Base-by-base conservation (phyloP, 2,329 filamentous ascomycete species). In the Xylariaceae sp. region DNA sequence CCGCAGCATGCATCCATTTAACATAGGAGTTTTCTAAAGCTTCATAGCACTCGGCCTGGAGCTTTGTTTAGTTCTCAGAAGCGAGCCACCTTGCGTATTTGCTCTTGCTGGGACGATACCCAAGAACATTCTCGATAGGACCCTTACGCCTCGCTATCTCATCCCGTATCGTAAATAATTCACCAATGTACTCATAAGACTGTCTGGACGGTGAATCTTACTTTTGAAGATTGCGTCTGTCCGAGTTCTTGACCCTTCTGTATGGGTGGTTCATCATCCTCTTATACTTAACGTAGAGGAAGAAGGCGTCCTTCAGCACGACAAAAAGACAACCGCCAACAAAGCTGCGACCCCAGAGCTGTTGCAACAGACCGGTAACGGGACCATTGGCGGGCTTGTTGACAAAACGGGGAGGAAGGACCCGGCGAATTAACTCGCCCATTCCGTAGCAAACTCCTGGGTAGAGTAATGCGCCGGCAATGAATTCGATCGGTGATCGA, bases 301-400 rank as follows among this genome's bases (percentile, higher is more conserved):
- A 73, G 47, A 86, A 72, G 2, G 75, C 76, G 62, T 88, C 84
- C 69, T 92, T 94, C 49, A 96, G 70, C 9, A 96, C 85, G 15
- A 97, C 85, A 64, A 92, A 96, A 18, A 95, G 72, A 67, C 89
- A 94, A 0, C 94, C 94, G 1, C 94, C 94, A 1, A 94, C 80
- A 2, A 99, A 76, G 65, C 89, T 96, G 52, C 94, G 80, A 1
- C 91, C 94, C 90, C 94, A 97, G 54, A 86, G 84, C 62, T 88
- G 83, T 66, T 94, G 88, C 30, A 99, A 70, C 22, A 97, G 75
- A 0, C 88, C 86, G 0, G 81, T 81, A 40, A 59, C 57, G 8
- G 63, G 55, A 9, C 66, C 58, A 3, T 29, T 21, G 5, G 61
- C 21, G 1, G 75, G 70, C 8, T 72, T 71, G 0, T 74, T 72